phyloP scores from a whole-genome alignment of 805 yeast species.

The Saccharomyces kudriavzevii region DNA sequence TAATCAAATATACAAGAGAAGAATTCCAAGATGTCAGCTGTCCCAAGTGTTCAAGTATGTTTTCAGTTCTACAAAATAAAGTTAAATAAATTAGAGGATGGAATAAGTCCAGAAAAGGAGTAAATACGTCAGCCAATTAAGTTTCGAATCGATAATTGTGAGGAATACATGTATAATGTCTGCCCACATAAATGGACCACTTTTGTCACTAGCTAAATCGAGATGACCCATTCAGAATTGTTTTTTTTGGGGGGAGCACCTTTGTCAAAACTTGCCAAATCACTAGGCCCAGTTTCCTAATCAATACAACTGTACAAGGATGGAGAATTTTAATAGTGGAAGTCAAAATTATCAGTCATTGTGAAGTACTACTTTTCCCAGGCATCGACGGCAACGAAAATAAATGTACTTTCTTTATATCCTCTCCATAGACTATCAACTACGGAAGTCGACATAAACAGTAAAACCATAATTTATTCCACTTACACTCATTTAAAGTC shows the following conservation, averaged over 20 bases:
- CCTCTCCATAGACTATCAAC: background rate
- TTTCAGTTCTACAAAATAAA: background rate
- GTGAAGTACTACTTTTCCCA: background rate
- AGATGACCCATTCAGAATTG: background rate
- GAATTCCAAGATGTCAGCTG: background rate
- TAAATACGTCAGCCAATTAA: background rate
- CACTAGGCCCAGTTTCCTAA: background rate
- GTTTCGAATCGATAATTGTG: background rate
- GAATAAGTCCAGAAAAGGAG: background rate
- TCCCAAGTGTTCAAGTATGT: slow-evolving; percentile 15
- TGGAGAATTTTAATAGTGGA: background rate
- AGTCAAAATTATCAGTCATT: background rate
- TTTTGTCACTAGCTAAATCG: background rate
- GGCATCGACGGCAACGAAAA: background rate
- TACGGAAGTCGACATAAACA: background rate
- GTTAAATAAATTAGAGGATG: background rate
- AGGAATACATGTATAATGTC: background rate
- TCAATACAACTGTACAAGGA: background rate
- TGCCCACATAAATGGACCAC: background rate
- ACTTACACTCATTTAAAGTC: background rate
- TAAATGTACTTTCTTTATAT: too few species aligned
- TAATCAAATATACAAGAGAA: slow-evolving; percentile 2
- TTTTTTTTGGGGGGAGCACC: background rate
- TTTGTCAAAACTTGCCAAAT: background rate
- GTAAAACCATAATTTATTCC: background rate